These are phyloP conservation scores for Colletotrichum theobromicola DNA, from an alignment of 2,329 filamentous ascomycete species.

Conservation along the genomic window DNA sequence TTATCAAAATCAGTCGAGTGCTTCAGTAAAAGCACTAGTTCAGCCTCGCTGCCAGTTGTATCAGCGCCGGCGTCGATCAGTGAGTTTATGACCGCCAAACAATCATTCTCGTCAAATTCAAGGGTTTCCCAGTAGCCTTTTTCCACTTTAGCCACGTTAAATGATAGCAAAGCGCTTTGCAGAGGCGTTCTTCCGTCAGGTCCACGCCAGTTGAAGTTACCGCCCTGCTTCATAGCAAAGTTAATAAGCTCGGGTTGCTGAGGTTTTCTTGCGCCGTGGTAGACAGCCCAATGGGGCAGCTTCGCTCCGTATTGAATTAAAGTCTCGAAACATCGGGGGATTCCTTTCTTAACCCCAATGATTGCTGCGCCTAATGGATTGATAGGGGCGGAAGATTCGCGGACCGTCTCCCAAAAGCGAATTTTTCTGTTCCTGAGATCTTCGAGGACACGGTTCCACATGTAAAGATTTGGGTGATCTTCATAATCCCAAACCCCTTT, in stretches of 20 bases:
- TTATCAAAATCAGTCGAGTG: background rate
- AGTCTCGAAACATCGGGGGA: fast-evolving
- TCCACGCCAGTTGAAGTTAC: fast-evolving
- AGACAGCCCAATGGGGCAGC: background rate
- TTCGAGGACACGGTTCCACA: background rate
- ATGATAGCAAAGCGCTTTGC: background rate
- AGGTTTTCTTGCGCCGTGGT: fast-evolving
- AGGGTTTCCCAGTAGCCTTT: too few relatives aligned
- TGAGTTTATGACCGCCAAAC: background rate
- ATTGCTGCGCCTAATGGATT: background rate
- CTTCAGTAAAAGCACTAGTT: fast-evolving
- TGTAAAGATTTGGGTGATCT: background rate
- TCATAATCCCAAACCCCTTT: too few relatives aligned
- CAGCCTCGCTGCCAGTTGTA: background rate
- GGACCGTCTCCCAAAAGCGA: too few relatives aligned
- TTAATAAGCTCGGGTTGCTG: fast-evolving
- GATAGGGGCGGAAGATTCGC: too few relatives aligned
- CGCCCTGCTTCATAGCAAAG: fast-evolving
- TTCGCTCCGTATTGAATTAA: background rate
- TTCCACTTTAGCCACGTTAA: too few relatives aligned
- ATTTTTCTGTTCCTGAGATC: too few relatives aligned
- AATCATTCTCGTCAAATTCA: background rate
- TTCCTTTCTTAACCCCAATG: fast-evolving
- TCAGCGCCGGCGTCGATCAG: fast-evolving
- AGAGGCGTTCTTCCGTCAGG: background rate